These are phyloP conservation scores for Pyrenophora seminiperda DNA, from an alignment of 2,329 filamentous ascomycete species.

Conservation along the genomic window DNA sequence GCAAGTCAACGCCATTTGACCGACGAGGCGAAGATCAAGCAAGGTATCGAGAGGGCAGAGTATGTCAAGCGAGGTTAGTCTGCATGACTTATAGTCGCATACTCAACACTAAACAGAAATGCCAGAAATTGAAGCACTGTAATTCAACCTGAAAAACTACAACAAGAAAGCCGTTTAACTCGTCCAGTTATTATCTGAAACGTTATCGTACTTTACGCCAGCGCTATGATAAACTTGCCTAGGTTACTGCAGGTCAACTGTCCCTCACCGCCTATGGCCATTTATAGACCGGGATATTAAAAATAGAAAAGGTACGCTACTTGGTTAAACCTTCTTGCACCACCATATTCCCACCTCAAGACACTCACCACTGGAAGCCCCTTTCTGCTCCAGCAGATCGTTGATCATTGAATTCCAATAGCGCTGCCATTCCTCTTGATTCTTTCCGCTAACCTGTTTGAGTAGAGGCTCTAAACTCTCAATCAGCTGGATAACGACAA, in stretches of 20 bases:
- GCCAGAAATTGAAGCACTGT: constrained; percentile 89
- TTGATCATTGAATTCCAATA: constrained; percentile 89
- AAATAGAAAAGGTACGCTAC: constrained; percentile 30
- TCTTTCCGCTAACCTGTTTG: constrained; percentile 82
- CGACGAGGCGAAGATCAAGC: constrained; percentile 75
- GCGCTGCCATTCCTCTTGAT: constrained; percentile 87
- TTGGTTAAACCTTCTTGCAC: constrained; percentile 59
- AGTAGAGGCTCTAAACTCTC: constrained; percentile 83
- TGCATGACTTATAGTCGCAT: neutral
- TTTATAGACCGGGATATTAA: constrained; percentile 31
- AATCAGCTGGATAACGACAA: constrained; percentile 81
- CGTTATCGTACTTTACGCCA: constrained; percentile 84
- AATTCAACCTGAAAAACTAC: constrained; percentile 49
- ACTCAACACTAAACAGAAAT: neutral
- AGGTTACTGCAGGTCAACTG: constrained; percentile 8
- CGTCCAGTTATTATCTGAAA: constrained; percentile 82
- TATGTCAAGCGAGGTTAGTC: constrained; percentile 84
- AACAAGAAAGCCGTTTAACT: constrained; percentile 5
- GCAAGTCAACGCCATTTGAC: constrained; percentile 71
- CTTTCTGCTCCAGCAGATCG: constrained; percentile 78
- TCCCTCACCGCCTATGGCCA: constrained; percentile 17
- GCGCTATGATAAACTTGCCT: constrained; percentile 65
- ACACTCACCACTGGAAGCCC: constrained; percentile 82
- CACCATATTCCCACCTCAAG: constrained; percentile 71
- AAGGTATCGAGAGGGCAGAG: constrained; percentile 76